phyloP scores from a whole-genome alignment of 2,329 filamentous ascomycete species.

The Cladophialophora chaetospira region DNA sequence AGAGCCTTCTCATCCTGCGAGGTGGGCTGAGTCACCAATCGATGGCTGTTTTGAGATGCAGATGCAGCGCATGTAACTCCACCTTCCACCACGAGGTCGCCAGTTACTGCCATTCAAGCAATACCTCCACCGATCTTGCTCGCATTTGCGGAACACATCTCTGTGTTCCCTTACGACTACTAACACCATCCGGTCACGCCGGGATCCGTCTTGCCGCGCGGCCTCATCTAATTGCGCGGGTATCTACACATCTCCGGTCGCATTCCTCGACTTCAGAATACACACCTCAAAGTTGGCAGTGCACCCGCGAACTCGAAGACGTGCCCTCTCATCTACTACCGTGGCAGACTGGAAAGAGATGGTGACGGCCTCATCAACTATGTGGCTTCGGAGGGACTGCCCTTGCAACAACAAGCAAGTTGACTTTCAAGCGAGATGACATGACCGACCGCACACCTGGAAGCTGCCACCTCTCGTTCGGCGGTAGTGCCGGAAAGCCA shows the following conservation, averaged over 20 bases:
- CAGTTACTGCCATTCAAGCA: neutral
- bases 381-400: conserved; percentile 8
- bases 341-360: conserved; percentile 12
- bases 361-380: conserved; percentile 8
- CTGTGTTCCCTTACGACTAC: neutral
- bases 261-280: too few relatives aligned
- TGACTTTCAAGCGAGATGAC: conserved; percentile 8
- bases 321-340: too few relatives aligned
- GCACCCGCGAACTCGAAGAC: too few relatives aligned
- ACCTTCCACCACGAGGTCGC: conserved; percentile 1
- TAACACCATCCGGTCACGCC: conserved; percentile 13
- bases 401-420: conserved; percentile 2
- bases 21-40: conserved; percentile 20
- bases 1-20: conserved; percentile 4
- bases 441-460: neutral
- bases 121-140: conserved; percentile 1
- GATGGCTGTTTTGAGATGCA: conserved; percentile 14
- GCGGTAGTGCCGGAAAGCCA: conserved; percentile 3
- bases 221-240: neutral
- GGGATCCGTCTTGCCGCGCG: conserved; percentile 10
- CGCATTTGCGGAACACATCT: neutral
- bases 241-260: neutral
- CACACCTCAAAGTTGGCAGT: too few relatives aligned
- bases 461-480: neutral
- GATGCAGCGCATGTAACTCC: neutral